Percentiles rank a stretch among this genome's conserved stretches.
phyloP scores from a whole-genome alignment of 345 rosid genomes.

The Lepidium aucheri region DNA sequence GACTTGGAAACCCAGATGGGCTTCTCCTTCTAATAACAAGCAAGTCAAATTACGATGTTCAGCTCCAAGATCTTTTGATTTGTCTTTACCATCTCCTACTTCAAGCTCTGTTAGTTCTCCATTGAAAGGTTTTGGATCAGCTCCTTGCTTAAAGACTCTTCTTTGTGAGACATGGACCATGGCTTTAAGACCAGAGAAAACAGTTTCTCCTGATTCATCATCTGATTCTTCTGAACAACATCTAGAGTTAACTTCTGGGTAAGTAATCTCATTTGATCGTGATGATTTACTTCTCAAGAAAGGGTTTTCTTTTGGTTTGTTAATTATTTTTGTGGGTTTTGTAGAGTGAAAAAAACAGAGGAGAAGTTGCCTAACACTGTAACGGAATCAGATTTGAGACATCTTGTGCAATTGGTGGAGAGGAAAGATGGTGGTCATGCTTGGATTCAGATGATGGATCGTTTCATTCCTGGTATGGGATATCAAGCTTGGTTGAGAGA shows the following conservation, averaged over 20 bases:
- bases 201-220: slow-evolving; percentile 19
- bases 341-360: slow-evolving; percentile 28
- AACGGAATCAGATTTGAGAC: slow-evolving; percentile 52
- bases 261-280: background rate
- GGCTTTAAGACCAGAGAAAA: slow-evolving; percentile 20
- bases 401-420: slow-evolving; percentile 55
- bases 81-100: slow-evolving; percentile 26
- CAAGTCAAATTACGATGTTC: slow-evolving; percentile 20
- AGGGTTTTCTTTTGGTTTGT: background rate
- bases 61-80: slow-evolving; percentile 34
- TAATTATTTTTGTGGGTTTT: slow-evolving; percentile 6
- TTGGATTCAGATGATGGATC: slow-evolving; percentile 77
- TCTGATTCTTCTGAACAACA: slow-evolving; percentile 12
- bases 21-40: background rate
- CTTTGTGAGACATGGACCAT: slow-evolving; percentile 23
- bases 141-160: slow-evolving; percentile 37
- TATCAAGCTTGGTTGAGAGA: slow-evolving; percentile 82
- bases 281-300: background rate
- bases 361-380: slow-evolving; percentile 38
- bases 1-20: slow-evolving; percentile 69
- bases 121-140: slow-evolving; percentile 35
- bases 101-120: slow-evolving; percentile 23
- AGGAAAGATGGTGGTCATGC: slow-evolving; percentile 66
- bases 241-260: slow-evolving; percentile 4
- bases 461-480: slow-evolving; percentile 46